These are phyloP conservation scores for Leccinum imitatum DNA, from an alignment of 768 basidiomycete genomes.

Conservation along the genomic window DNA sequence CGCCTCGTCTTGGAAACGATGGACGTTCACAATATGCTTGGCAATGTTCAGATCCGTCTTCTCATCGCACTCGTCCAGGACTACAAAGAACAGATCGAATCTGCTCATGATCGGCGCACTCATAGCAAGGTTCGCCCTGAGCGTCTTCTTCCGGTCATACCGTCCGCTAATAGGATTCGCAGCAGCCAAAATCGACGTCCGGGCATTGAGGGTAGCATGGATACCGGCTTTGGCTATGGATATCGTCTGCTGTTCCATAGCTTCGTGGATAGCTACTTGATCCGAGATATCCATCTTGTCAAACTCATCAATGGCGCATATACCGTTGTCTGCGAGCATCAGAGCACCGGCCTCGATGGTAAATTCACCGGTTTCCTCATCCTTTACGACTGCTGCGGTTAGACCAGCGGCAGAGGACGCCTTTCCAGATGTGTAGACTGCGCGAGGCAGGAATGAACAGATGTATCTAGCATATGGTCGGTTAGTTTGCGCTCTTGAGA, in stretches of 20 bases:
- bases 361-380: slow-evolving; percentile 99
- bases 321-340: slow-evolving; percentile 99
- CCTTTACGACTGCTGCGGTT: slow-evolving; percentile 96
- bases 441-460: slow-evolving; percentile 95
- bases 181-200: slow-evolving; percentile 96
- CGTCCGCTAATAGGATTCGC: slow-evolving; percentile 97
- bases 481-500: neutral
- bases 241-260: slow-evolving; percentile 99
- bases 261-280: slow-evolving; percentile 99
- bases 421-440: slow-evolving; percentile 99
- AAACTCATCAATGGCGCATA: slow-evolving; percentile 99
- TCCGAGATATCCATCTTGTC: slow-evolving; percentile 99
- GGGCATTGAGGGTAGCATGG: slow-evolving; percentile 95
- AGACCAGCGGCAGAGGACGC: slow-evolving; percentile 98
- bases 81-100: slow-evolving; percentile 97
- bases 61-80: slow-evolving; percentile 95
- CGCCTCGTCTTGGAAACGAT: slow-evolving; percentile 92
- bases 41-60: slow-evolving; percentile 92
- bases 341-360: slow-evolving; percentile 99
- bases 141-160: slow-evolving; percentile 91
- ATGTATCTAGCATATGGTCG: slow-evolving; percentile 66
- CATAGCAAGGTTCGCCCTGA: slow-evolving; percentile 95
- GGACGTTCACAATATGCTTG: slow-evolving; percentile 96
- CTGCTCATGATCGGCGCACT: slow-evolving; percentile 99
- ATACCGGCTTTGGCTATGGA: slow-evolving; percentile 99